phyloP scores from a whole-genome alignment of 805 yeast genomes.

The Barnettozyma sp. region DNA sequence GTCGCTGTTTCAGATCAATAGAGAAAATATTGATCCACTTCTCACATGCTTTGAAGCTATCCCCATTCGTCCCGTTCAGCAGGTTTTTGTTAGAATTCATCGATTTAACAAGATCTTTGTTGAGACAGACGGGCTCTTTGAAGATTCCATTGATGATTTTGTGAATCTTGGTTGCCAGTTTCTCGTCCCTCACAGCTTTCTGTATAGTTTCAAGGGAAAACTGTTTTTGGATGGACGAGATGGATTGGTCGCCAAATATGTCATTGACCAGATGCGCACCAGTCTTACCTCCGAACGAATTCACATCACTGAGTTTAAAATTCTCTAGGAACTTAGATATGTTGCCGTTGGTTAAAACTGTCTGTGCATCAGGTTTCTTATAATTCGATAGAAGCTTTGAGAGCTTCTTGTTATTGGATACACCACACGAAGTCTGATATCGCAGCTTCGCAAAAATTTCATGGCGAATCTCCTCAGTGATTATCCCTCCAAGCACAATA shows the following conservation, averaged over 20 bases:
- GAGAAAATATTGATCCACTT: slow-evolving; percentile 77
- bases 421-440: slow-evolving; percentile 87
- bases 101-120: slow-evolving; percentile 61
- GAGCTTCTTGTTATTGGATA: slow-evolving; percentile 66
- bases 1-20: slow-evolving; percentile 67
- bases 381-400: slow-evolving; percentile 86
- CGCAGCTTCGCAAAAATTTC: slow-evolving; percentile 49
- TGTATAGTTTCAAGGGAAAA: slow-evolving; percentile 39
- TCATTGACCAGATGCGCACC: slow-evolving; percentile 55
- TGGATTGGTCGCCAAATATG: slow-evolving; percentile 38
- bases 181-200: slow-evolving; percentile 43
- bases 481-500: slow-evolving; percentile 56
- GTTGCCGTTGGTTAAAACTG: slow-evolving; percentile 50
- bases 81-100: slow-evolving; percentile 89
- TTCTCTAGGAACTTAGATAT: slow-evolving; percentile 48
- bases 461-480: slow-evolving; percentile 48
- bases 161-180: slow-evolving; percentile 48
- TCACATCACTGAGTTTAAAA: slow-evolving; percentile 65
- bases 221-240: slow-evolving; percentile 4
- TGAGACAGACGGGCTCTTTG: slow-evolving; percentile 42
- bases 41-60: slow-evolving; percentile 44
- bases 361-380: slow-evolving; percentile 82
- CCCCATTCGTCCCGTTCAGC: slow-evolving; percentile 43
- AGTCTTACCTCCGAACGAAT: slow-evolving; percentile 87
- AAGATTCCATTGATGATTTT: slow-evolving; percentile 59